These are phyloP conservation scores for Saccharomyces cerevisiae DNA, from an alignment of 805 yeast species.

Conservation along the genomic window DNA sequence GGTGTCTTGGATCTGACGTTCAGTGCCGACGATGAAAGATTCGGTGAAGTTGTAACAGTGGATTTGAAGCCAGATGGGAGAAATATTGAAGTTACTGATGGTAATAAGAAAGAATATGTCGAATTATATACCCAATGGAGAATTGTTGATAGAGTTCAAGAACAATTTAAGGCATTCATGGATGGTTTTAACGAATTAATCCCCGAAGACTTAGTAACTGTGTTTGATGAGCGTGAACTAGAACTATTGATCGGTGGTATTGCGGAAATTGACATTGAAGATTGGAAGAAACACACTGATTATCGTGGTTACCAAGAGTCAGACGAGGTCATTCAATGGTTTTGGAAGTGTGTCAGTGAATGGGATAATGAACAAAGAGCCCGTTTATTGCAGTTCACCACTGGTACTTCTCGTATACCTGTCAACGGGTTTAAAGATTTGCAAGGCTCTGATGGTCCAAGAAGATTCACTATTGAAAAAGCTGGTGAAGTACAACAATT, in stretches of 20 bases:
- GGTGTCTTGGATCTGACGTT: conserved; percentile 82
- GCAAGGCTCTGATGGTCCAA: conserved; percentile 98
- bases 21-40: conserved; percentile 83
- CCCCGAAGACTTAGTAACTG: conserved; percentile 93
- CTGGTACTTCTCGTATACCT: conserved; percentile 98
- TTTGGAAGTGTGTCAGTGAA: conserved; percentile 87
- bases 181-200: conserved; percentile 96
- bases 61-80: conserved; percentile 87
- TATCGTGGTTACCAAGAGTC: conserved; percentile 95
- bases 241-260: conserved; percentile 96
- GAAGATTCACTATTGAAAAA: conserved; percentile 93
- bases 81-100: conserved; percentile 86
- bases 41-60: conserved; percentile 83
- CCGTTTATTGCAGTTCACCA: conserved; percentile 88
- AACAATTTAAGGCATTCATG: conserved; percentile 92
- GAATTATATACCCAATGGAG: conserved; percentile 95
- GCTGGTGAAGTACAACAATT: conserved; percentile 90
- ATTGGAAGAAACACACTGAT: conserved; percentile 98
- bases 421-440: conserved; percentile 97
- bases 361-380: conserved; percentile 98
- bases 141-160: conserved; percentile 85
- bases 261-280: conserved; percentile 95
- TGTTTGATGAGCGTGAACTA: conserved; percentile 94
- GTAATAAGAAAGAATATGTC: conserved; percentile 89
- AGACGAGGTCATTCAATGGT: conserved; percentile 97